Conservation (phyloP, 257 asterid genomes). For the Forsythia viridissima region DNA sequence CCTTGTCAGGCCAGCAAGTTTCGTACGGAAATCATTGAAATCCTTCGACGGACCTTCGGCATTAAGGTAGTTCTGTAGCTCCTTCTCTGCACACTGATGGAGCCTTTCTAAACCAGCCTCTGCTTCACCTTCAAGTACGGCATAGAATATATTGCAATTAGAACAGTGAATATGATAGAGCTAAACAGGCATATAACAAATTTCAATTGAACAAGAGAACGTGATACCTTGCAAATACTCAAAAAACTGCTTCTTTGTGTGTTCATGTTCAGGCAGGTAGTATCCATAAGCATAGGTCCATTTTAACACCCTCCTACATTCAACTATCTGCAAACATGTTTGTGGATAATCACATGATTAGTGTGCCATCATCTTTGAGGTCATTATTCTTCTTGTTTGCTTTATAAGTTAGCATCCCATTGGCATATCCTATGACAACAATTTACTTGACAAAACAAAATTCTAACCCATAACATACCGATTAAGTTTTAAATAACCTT, state of each 20-base stretch:
- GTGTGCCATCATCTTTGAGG: not conserved
- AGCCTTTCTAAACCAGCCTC: conserved; percentile 99
- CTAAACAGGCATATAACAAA: not conserved
- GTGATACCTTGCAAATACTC: conserved; percentile 92
- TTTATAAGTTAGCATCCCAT: not conserved
- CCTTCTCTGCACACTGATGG: conserved; percentile 98
- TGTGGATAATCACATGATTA: not conserved
- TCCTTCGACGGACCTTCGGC: conserved; percentile 69
- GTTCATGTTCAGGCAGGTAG: conserved; percentile 79
- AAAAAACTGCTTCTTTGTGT: conserved; percentile 73
- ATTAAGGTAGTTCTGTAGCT: conserved; percentile 58
- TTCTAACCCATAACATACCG: not conserved
- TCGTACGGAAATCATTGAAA: conserved; percentile 90
- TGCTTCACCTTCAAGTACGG: conserved; percentile 73
- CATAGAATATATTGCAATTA: conserved; percentile 10
- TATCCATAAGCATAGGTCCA: conserved; percentile 97
- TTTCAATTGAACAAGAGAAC: conserved; percentile 14
- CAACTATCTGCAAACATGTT: conserved; percentile 70
- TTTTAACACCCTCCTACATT: conserved; percentile 92
- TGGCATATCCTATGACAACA: not conserved
- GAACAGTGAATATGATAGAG: not conserved
- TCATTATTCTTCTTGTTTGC: not conserved
- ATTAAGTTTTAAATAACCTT: not conserved
- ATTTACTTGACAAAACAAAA: not conserved
- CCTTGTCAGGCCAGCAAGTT: conserved; percentile 98